Evolutionary conservation across 2,329 filamentous ascomycete species (phyloP).

Genomic region (Ustilaginoidea virens): DNA sequence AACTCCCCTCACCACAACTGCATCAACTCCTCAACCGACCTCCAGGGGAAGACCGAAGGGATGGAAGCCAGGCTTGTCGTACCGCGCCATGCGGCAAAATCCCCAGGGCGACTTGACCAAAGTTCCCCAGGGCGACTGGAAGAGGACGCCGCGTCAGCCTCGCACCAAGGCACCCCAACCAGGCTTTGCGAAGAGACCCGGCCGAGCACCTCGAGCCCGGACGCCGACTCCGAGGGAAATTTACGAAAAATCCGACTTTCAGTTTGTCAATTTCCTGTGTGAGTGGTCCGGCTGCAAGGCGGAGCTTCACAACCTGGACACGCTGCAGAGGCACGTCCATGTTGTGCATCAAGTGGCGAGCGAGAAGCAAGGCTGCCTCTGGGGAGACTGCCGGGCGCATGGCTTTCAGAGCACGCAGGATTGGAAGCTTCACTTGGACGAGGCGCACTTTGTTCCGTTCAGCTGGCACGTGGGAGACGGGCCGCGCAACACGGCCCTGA

Average conservation of each 20-base stretch:
- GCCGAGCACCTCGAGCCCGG: conserved; percentile 24
- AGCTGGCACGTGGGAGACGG: conserved; percentile 47
- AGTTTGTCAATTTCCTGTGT: conserved; percentile 38
- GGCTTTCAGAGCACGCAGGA: conserved; percentile 8
- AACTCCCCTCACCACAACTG: neutral
- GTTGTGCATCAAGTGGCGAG: conserved; percentile 30
- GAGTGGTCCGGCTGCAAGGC: conserved; percentile 45
- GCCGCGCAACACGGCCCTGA: conserved; percentile 23
- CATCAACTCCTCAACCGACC: neutral
- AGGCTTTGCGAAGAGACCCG: conserved; percentile 22
- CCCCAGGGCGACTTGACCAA: no score
- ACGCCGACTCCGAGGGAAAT: conserved; percentile 23
- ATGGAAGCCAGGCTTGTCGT: conserved; percentile 19
- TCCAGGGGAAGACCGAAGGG: conserved; percentile 31
- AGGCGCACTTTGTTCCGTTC: conserved; percentile 34
- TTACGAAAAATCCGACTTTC: conserved; percentile 25
- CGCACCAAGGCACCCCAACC: conserved; percentile 11
- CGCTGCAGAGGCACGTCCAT: conserved; percentile 36
- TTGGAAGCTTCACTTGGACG: conserved; percentile 36
- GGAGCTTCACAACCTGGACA: conserved; percentile 47
- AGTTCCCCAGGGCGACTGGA: no score
- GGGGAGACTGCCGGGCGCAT: conserved; percentile 15
- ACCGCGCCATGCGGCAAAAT: conserved; percentile 10
- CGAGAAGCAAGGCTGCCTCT: conserved; percentile 11
- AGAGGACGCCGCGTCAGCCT: conserved; percentile 5